A percentile compares a stretch with the other conserved stretches of the same genome.
Conservation (phyloP, 2,329 filamentous ascomycete genomes). For the Epichloe gansuensis region DNA sequence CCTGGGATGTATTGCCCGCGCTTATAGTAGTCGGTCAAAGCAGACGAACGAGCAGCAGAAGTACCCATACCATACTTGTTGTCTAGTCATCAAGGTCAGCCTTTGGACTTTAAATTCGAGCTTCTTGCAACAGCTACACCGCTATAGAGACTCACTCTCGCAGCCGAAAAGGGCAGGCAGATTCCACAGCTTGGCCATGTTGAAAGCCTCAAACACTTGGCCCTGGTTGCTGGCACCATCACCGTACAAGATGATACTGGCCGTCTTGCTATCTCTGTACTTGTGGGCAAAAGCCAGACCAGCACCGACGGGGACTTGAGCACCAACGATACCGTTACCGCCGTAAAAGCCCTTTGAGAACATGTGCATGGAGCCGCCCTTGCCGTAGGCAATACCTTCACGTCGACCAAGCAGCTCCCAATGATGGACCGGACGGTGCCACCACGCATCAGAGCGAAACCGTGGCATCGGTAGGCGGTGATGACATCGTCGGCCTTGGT, state of each 20-base stretch:
- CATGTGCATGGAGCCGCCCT: slow-evolving; percentile 99
- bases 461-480: slow-evolving; percentile 98
- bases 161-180: slow-evolving; percentile 92
- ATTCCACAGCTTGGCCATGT: slow-evolving; percentile 99
- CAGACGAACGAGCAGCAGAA: slow-evolving; percentile 82
- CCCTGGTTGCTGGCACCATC: slow-evolving; percentile 98
- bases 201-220: slow-evolving; percentile 99
- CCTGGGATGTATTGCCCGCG: slow-evolving; percentile 98
- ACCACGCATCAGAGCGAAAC: slow-evolving; percentile 94
- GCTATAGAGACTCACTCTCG: slow-evolving; percentile 63
- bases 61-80: slow-evolving; percentile 99
- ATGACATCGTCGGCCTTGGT: slow-evolving; percentile 87
- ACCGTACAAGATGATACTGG: slow-evolving; percentile 84
- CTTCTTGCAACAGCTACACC: no score
- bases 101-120: neutral
- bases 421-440: slow-evolving; percentile 85
- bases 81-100: slow-evolving; percentile 41
- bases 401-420: slow-evolving; percentile 85
- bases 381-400: slow-evolving; percentile 95
- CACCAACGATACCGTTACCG: slow-evolving; percentile 97
- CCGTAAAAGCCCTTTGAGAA: slow-evolving; percentile 97
- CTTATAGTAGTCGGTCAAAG: slow-evolving; percentile 99
- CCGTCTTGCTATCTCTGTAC: slow-evolving; percentile 79
- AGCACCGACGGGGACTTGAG: slow-evolving; percentile 93
- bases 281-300: slow-evolving; percentile 95